phyloP scores from a whole-genome alignment of 2,329 filamentous ascomycete genomes.

The Colletotrichum eremochloae region DNA sequence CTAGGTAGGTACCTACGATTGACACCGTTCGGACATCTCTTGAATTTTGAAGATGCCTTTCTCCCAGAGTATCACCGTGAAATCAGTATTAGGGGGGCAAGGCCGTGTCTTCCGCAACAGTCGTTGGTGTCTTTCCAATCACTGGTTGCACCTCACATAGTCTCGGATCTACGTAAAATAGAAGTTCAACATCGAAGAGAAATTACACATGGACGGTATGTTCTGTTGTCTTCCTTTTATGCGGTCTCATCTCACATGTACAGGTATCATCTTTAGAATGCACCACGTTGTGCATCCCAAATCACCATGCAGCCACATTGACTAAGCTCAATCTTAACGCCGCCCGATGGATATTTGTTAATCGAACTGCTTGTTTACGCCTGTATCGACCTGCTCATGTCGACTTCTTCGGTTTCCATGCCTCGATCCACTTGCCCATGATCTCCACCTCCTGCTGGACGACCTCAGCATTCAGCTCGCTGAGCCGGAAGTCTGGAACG shows the following conservation, averaged over 20 bases:
- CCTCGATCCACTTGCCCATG: constrained; percentile 38
- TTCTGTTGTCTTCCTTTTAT: not conserved
- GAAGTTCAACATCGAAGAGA: not conserved
- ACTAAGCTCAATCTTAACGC: constrained; percentile 4
- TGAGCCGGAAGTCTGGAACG: constrained; percentile 25
- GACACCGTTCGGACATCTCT: not conserved
- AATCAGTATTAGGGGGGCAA: not conserved
- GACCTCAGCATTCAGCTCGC: not conserved
- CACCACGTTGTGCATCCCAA: not conserved
- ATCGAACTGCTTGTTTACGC: not conserved
- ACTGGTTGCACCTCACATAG: too few relatives aligned
- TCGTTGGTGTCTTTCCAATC: not conserved
- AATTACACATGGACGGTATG: not conserved
- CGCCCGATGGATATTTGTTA: constrained; percentile 7
- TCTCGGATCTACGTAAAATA: not conserved
- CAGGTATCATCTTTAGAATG: constrained; percentile 9
- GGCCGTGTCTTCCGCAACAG: too few relatives aligned
- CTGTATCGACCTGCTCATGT: not conserved
- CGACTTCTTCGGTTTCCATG: constrained; percentile 36
- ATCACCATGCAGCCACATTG: not conserved
- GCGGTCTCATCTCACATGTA: not conserved
- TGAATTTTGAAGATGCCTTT: not conserved
- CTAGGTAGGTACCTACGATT: not conserved
- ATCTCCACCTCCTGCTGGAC: constrained; percentile 28
- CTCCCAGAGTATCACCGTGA: not conserved